Base-by-base conservation (phyloP, 345 rosid species). In the Iberis pinnata region DNA sequence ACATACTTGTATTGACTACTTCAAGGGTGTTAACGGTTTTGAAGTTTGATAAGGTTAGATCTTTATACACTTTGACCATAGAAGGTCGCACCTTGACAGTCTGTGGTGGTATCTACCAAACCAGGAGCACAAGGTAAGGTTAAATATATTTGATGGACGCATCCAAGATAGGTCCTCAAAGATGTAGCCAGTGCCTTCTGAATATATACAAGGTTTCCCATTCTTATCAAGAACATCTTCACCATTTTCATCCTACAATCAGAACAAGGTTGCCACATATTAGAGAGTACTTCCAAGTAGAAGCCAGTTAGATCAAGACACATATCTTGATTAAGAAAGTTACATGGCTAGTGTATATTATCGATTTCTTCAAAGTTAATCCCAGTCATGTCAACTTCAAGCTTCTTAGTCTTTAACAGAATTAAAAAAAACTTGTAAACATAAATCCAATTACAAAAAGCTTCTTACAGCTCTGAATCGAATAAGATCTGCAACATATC, bases 111-210 rank as follows among this genome's bases (percentile, higher is more conserved):
- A 86, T 75, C 93, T 86, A 33, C 60, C 60, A 70, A 40, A 22
- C 14, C n/a, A n/a, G 29, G 15, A 18, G 65, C 11, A 20, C 40
- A 45, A 31, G 25, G 56, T 4, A 42, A 41, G 54, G 45, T 76
- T 69, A 9, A 0, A 48, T 36, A 79, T 63, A 55, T 63, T 60
- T 18, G 40, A 52, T 8, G 72, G 78, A 70, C 97, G 86, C 71
- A 67, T 65, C 51, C 71, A 40, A 61, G 89, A 96, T 25, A 90
- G 73, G 61, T 89, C 97, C 60, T 76, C 70, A 15, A 94, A 86
- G 43, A 89, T 77, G 43, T 56, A 84, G 32, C 98, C 98, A 58
- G 96, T 90, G 37, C 96, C 98, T 73, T 90, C 96, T 1, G 86
- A 70, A 64, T 77, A 82, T 56, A 87, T 79, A 16, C 39, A 27